phyloP scores from a whole-genome alignment of 2,329 filamentous ascomycete species.

The Fusarium humuli region DNA sequence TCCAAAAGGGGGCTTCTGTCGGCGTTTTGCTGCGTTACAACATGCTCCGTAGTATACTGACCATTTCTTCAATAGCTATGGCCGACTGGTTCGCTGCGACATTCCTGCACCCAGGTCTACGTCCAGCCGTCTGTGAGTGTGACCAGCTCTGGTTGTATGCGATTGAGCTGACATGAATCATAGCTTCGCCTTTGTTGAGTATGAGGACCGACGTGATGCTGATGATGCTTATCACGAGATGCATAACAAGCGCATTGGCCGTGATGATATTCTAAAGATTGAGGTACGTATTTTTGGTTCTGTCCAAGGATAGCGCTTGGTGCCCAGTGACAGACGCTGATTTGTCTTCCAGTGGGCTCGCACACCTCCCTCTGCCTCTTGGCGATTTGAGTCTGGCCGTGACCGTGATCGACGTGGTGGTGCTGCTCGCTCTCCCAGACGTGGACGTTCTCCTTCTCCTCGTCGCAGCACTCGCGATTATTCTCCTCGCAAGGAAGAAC shows the following conservation, averaged over 20 bases:
- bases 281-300: conserved; percentile 73
- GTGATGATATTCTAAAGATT: conserved; percentile 96
- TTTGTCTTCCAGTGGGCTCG: conserved; percentile 82
- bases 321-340: not conserved
- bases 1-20: conserved; percentile 44
- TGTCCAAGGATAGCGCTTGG: not conserved
- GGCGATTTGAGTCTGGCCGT: conserved; percentile 95
- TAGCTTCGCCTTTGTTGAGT: conserved; percentile 98
- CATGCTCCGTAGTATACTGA: conserved; percentile 61
- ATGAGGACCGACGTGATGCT: conserved; percentile 97
- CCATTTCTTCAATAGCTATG: conserved; percentile 75
- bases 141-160: not conserved
- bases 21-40: conserved; percentile 37
- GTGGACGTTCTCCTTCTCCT: conserved; percentile 81
- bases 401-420: conserved; percentile 73
- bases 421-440: conserved; percentile 69
- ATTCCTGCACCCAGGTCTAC: conserved; percentile 96
- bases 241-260: conserved; percentile 98
- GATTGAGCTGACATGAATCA: conserved; percentile 21
- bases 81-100: conserved; percentile 96
- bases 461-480: conserved; percentile 82
- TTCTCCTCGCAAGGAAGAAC: conserved; percentile 90
- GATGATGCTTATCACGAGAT: conserved; percentile 99
- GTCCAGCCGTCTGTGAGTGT: conserved; percentile 90
- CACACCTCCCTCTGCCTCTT: conserved; percentile 96